Conservation (phyloP, 306 rosid genomes). For the Casuarina glauca region DNA sequence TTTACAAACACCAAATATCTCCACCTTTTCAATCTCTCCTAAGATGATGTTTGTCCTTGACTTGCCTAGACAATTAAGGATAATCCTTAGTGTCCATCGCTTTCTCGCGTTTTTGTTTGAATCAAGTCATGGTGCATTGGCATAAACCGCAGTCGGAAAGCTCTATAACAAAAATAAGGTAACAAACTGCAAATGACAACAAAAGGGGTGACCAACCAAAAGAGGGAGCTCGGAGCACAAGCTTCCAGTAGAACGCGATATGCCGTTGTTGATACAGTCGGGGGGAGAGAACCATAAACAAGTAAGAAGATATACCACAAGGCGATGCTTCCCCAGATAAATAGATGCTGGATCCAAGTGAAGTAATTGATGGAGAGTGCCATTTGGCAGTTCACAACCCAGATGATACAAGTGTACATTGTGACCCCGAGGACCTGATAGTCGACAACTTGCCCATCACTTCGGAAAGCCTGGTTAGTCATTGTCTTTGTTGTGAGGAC, state of each 20-base stretch:
- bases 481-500: slow-evolving; percentile 61
- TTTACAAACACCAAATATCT: slow-evolving; percentile 35
- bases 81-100: slow-evolving; percentile 32
- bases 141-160: slow-evolving; percentile 71
- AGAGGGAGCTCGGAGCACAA: slow-evolving; percentile 65
- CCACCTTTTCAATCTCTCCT: slow-evolving; percentile 48
- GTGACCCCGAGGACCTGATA: slow-evolving; percentile 67
- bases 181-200: slow-evolving; percentile 63
- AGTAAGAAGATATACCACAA: slow-evolving; percentile 77
- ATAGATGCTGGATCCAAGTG: slow-evolving; percentile 90
- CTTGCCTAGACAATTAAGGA: slow-evolving; percentile 37
- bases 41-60: slow-evolving; percentile 42
- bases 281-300: slow-evolving; percentile 59
- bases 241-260: slow-evolving; percentile 76
- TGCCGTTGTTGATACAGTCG: slow-evolving; percentile 65
- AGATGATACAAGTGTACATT: slow-evolving; percentile 73
- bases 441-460: slow-evolving; percentile 69
- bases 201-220: slow-evolving; percentile 69
- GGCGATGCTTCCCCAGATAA: slow-evolving; percentile 84
- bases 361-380: slow-evolving; percentile 86
- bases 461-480: slow-evolving; percentile 58
- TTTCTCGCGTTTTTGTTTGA: slow-evolving; percentile 53
- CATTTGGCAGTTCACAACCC: slow-evolving; percentile 92
- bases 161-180: slow-evolving; percentile 66
- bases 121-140: slow-evolving; percentile 81